phyloP scores from a whole-genome alignment of 805 yeast species.

The Wickerhamomyces queroliae region DNA sequence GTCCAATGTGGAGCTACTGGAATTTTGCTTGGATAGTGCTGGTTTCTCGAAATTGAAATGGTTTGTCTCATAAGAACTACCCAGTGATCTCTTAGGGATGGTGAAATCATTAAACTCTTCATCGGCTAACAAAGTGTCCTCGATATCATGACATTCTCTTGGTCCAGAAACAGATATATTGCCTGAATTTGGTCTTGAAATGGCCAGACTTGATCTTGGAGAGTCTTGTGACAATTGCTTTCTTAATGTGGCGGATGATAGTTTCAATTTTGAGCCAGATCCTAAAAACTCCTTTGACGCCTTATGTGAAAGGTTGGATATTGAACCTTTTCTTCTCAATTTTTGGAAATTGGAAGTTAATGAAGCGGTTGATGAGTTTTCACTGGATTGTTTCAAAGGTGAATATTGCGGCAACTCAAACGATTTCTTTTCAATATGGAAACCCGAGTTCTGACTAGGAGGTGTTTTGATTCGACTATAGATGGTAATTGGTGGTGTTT shows the following conservation, averaged over 20 bases:
- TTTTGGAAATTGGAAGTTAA: background rate
- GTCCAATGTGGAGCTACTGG: background rate
- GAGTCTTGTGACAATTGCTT: background rate
- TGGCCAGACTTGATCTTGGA: conserved; percentile 1
- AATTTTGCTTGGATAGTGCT: too few relatives aligned
- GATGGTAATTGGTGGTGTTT: background rate
- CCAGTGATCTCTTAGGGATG: conserved; percentile 3
- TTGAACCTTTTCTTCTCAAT: background rate
- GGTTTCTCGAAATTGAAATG: conserved; percentile 8
- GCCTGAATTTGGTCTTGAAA: background rate
- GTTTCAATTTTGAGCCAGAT: background rate
- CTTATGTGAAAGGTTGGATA: background rate
- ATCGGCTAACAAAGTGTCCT: conserved; percentile 21
- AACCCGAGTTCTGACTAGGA: background rate
- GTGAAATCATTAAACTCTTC: conserved; percentile 15
- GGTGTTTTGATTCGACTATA: background rate
- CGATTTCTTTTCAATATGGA: too few relatives aligned
- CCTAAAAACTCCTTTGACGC: background rate
- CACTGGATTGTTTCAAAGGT: background rate
- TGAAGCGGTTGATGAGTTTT: background rate
- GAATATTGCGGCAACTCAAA: background rate
- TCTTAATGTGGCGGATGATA: background rate
- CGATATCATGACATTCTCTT: conserved; percentile 16
- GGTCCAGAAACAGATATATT: conserved; percentile 10
- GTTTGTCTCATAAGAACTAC: conserved; percentile 4